Conservation (phyloP, 2,329 filamentous ascomycete species). For the Coniochaeta hoffmannii region DNA sequence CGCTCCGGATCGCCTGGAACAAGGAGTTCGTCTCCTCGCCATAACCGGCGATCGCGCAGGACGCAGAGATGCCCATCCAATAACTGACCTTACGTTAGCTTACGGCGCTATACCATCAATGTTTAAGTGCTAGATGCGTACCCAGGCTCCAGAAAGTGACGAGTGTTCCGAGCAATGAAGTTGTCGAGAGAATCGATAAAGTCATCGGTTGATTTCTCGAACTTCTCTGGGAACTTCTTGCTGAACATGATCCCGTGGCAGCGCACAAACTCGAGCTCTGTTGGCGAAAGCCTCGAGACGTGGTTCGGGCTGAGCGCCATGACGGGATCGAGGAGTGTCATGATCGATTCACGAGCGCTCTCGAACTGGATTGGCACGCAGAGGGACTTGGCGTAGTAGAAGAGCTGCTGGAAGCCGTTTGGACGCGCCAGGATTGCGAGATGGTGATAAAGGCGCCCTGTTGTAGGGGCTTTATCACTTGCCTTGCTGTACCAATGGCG, state of each 20-base stretch:
- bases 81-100: conserved; percentile 22
- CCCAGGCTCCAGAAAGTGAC: conserved; percentile 45
- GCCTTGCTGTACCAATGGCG: conserved; percentile 80
- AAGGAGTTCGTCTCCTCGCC: conserved; percentile 41
- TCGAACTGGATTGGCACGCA: conserved; percentile 60
- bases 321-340: conserved; percentile 60
- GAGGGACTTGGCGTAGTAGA: conserved; percentile 63
- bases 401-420: conserved; percentile 63
- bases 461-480: conserved; percentile 65
- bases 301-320: conserved; percentile 23
- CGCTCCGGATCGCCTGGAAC: conserved; percentile 27
- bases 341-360: conserved; percentile 61
- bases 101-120: background rate
- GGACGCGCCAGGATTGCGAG: conserved; percentile 71
- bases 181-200: conserved; percentile 48
- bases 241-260: conserved; percentile 59
- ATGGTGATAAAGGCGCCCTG: conserved; percentile 81
- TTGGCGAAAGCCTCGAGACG: conserved; percentile 28
- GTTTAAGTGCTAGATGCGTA: conserved; percentile 3
- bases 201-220: conserved; percentile 33
- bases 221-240: conserved; percentile 35
- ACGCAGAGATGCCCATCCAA: conserved; percentile 49
- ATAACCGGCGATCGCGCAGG: conserved; percentile 44
- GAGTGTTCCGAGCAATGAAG: conserved; percentile 44
- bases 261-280: conserved; percentile 56